Percentiles rank a stretch among this genome's conserved stretches.
phyloP scores from a whole-genome alignment of 1,284 basidiomycete genomes.

The Phaffia rhodozyma region DNA sequence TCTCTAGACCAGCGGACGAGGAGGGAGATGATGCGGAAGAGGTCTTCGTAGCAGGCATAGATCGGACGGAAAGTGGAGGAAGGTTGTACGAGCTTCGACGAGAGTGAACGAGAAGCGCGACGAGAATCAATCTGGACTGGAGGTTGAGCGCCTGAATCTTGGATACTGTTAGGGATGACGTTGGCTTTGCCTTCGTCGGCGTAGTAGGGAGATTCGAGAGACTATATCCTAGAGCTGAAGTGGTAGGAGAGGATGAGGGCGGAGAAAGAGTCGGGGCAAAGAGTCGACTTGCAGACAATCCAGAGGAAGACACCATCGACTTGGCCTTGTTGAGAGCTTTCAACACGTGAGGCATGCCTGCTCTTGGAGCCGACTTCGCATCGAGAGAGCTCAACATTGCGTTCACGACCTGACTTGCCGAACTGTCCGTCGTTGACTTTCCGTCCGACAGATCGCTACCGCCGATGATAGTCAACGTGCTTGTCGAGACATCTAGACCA shows the following conservation, averaged over 20 bases:
- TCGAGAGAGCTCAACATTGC: not conserved
- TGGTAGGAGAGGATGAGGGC: not conserved
- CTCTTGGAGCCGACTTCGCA: constrained; percentile 6
- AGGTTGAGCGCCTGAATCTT: constrained; percentile 18
- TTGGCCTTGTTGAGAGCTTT: constrained; percentile 15
- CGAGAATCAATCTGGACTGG: constrained; percentile 18
- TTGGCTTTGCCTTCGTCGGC: constrained; percentile 1
- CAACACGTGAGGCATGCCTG: constrained; percentile 15
- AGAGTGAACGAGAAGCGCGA: constrained; percentile 16
- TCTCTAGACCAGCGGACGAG: not conserved
- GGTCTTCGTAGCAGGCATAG: not conserved
- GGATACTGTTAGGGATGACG: constrained; percentile 8
- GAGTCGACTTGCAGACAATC: not conserved
- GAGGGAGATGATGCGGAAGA: not conserved
- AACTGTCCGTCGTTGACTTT: not conserved
- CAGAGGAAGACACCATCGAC: constrained; percentile 6
- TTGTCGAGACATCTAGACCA: not conserved
- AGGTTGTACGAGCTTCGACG: constrained; percentile 7
- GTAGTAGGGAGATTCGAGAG: not conserved
- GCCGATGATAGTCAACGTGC: no score
- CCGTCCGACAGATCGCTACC: no score
- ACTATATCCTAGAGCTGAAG: not conserved
- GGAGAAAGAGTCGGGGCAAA: not conserved
- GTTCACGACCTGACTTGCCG: not conserved
- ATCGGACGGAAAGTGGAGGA: not conserved